These are phyloP conservation scores for Vaccinium corymbosum DNA, from an alignment of 148 eudicot genomes.

Conservation along the genomic window DNA sequence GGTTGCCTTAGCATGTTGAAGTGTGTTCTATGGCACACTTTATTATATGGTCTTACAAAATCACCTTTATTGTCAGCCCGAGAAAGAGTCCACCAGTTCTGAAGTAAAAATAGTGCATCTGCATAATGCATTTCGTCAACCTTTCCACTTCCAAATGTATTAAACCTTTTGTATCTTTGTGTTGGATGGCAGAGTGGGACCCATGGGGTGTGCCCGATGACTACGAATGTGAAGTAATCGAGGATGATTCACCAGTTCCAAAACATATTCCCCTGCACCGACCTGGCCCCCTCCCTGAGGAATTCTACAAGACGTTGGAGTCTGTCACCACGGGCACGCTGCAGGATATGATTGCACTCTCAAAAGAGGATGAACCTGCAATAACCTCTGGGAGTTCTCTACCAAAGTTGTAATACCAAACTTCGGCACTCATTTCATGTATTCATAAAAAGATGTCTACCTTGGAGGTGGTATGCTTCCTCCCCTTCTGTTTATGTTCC, in stretches of 20 bases:
- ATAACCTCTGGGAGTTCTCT: conserved; percentile 41
- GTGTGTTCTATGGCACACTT: background rate
- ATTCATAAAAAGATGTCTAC: background rate
- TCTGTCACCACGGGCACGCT: conserved; percentile 40
- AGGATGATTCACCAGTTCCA: conserved; percentile 93
- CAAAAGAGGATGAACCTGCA: conserved; percentile 46
- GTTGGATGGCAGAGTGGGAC: conserved; percentile 71
- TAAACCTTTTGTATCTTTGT: background rate
- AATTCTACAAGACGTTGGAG: conserved; percentile 76
- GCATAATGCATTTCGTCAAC: background rate
- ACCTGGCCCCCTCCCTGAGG: conserved; percentile 89
- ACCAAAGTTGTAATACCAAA: conserved; percentile 26
- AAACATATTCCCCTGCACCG: conserved; percentile 84
- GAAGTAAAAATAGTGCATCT: background rate
- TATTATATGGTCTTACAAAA: background rate
- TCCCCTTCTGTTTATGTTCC: background rate
- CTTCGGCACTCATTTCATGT: conserved; percentile 3
- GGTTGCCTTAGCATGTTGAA: background rate
- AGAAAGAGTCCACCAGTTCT: background rate
- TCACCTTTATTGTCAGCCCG: background rate
- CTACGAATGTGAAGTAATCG: conserved; percentile 88
- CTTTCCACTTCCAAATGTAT: background rate
- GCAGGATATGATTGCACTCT: conserved; percentile 25
- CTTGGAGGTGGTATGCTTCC: conserved; percentile 1
- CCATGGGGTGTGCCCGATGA: conserved; percentile 94